Conservation (phyloP, 2,329 filamentous ascomycete species). For the Fusarium sp. region DNA sequence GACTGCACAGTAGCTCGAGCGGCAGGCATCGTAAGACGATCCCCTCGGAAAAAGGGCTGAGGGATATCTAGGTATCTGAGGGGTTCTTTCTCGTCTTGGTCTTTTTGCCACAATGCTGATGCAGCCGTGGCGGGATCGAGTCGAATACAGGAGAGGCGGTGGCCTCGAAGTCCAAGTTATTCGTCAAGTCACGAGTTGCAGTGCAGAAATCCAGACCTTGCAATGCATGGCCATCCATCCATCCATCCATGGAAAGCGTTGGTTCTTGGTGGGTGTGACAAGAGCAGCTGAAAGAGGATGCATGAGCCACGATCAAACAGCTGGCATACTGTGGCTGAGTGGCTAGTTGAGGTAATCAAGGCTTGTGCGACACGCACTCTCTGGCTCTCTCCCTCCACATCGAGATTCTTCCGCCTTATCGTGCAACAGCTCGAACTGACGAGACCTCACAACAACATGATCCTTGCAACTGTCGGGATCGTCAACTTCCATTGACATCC, state of each 20-base stretch:
- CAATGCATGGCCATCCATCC: neutral
- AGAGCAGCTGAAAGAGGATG: conserved; percentile 32
- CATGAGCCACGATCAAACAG: neutral
- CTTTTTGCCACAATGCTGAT: conserved; percentile 26
- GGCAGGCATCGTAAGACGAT: neutral
- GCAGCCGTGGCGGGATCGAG: conserved; percentile 14
- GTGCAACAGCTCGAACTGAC: neutral
- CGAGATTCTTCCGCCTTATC: neutral
- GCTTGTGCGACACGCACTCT: neutral
- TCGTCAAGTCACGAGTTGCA: conserved; percentile 3
- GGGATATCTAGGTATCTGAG: neutral
- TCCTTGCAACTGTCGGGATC: conserved; percentile 18
- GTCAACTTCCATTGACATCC: conserved; percentile 16
- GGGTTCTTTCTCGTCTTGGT: neutral
- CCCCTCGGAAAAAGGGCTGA: neutral
- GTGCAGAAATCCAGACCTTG: conserved; percentile 1
- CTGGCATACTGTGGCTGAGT: neutral
- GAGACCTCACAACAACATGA: neutral
- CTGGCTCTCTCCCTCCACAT: neutral
- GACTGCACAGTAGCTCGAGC: neutral
- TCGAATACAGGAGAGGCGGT: conserved; percentile 8
- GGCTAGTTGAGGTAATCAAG: neutral
- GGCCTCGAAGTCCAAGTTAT: conserved; percentile 4
- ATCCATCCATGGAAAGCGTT: neutral
- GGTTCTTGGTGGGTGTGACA: conserved; percentile 12